These are phyloP conservation scores for Fabrea salina DNA, from an alignment of 169 alveolate genomes.

Conservation along the genomic window DNA sequence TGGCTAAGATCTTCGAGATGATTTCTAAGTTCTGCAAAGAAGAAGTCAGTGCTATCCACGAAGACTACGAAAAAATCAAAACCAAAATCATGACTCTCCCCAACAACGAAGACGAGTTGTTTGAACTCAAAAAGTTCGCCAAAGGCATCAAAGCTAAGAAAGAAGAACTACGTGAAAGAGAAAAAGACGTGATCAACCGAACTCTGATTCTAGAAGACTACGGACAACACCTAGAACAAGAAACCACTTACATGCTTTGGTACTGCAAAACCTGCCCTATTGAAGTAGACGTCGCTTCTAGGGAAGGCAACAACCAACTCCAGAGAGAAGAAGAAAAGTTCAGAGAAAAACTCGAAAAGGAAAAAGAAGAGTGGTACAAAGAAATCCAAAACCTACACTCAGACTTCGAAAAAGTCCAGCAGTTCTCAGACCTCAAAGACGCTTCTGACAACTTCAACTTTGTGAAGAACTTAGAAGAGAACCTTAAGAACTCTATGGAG, in stretches of 20 bases:
- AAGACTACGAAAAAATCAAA: neutral
- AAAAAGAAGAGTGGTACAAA: constrained; percentile 47
- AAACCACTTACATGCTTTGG: constrained; percentile 38
- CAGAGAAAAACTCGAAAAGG: constrained; percentile 48
- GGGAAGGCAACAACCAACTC: constrained; percentile 45
- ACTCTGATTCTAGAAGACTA: constrained; percentile 51
- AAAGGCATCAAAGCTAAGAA: constrained; percentile 46
- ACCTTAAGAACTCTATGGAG: constrained; percentile 37
- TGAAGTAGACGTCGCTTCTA: constrained; percentile 34
- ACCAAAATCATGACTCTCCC: constrained; percentile 44
- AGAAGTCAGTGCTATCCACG: neutral
- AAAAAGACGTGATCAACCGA: constrained; percentile 44
- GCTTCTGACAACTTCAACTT: constrained; percentile 36
- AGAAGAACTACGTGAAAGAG: constrained; percentile 30
- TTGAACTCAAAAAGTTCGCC: constrained; percentile 46
- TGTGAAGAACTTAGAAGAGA: constrained; percentile 32
- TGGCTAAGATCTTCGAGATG: neutral
- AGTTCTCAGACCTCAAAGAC: constrained; percentile 38
- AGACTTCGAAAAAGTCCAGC: constrained; percentile 50
- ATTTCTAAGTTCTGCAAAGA: constrained; percentile 12
- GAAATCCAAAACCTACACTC: constrained; percentile 17
- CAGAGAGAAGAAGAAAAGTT: constrained; percentile 48
- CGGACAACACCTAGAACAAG: constrained; percentile 40
- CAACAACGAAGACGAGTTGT: constrained; percentile 51
- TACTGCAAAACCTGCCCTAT: constrained; percentile 45